A percentile compares a stretch with the other conserved stretches of the same genome.
These are phyloP conservation scores for Leccinum rimulosum DNA, from an alignment of 768 basidiomycete species.

Conservation along the genomic window DNA sequence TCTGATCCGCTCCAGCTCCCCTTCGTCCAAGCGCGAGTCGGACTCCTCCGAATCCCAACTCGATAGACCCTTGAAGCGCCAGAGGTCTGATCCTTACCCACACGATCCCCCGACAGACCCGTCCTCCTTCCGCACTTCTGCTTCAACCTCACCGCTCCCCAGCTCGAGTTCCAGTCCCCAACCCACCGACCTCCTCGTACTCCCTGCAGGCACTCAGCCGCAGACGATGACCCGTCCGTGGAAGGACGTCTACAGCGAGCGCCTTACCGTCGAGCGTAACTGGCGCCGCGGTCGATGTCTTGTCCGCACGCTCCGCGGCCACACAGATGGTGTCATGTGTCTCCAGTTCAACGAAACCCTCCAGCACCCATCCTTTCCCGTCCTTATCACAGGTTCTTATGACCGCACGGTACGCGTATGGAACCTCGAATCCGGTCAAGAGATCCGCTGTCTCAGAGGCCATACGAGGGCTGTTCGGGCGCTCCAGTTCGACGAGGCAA, in stretches of 20 bases:
- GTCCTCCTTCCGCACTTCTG: slow-evolving; percentile 14
- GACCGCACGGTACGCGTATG: slow-evolving; percentile 93
- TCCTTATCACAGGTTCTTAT: slow-evolving; percentile 97
- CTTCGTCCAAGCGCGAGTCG: slow-evolving; percentile 39
- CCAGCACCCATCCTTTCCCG: slow-evolving; percentile 79
- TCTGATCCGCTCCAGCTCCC: slow-evolving; percentile 40
- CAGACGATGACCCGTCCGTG: slow-evolving; percentile 77
- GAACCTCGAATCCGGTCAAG: slow-evolving; percentile 91
- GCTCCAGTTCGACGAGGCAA: slow-evolving; percentile 93
- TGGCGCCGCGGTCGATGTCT: slow-evolving; percentile 93
- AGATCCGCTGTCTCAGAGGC: slow-evolving; percentile 80
- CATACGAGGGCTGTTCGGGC: slow-evolving; percentile 91
- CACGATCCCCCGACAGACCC: not conserved
- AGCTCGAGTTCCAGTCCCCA: slow-evolving; percentile 6
- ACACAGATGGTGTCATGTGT: slow-evolving; percentile 96
- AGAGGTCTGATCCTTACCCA: slow-evolving; percentile 24
- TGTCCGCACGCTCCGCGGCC: slow-evolving; percentile 83
- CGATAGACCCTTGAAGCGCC: slow-evolving; percentile 51
- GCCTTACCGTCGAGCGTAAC: slow-evolving; percentile 94
- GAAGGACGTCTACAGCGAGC: slow-evolving; percentile 98
- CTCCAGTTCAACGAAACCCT: slow-evolving; percentile 90
- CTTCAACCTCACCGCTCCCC: slow-evolving; percentile 11
- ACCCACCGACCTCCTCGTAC: slow-evolving; percentile 26
- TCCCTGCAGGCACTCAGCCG: slow-evolving; percentile 27
- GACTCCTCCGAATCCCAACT: slow-evolving; percentile 30